phyloP scores from a whole-genome alignment of 441 rosid species.

The Pelargonium australe region DNA sequence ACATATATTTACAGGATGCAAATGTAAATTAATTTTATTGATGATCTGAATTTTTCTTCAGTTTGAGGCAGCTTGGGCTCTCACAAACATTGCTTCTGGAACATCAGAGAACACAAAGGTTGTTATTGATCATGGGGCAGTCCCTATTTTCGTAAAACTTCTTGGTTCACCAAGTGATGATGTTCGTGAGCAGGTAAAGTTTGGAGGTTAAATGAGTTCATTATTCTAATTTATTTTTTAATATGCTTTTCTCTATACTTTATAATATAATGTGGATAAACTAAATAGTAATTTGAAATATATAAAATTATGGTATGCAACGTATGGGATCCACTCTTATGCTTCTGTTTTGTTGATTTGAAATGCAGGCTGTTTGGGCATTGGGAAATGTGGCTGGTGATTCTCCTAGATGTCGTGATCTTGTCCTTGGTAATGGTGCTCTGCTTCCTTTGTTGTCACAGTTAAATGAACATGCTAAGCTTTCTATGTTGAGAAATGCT shows the following conservation, averaged over 20 bases:
- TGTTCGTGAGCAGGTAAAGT: slow-evolving; percentile 77
- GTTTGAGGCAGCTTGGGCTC: slow-evolving; percentile 90
- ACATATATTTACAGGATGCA: background rate
- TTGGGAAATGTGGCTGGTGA: slow-evolving; percentile 94
- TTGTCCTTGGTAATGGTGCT: slow-evolving; percentile 71
- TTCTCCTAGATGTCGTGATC: slow-evolving; percentile 82
- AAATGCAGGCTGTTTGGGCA: slow-evolving; percentile 78
- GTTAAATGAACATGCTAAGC: slow-evolving; percentile 69
- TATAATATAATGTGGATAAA: background rate
- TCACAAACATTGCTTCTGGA: slow-evolving; percentile 78
- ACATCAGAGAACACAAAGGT: slow-evolving; percentile 80
- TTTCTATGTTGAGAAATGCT: slow-evolving; percentile 88
- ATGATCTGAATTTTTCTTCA: slow-evolving; percentile 18
- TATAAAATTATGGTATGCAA: background rate
- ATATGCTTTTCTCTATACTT: background rate
- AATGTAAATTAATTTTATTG: background rate
- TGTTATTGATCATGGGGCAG: slow-evolving; percentile 73
- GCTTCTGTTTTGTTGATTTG: background rate
- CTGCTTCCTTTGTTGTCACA: slow-evolving; percentile 56
- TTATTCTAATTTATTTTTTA: background rate
- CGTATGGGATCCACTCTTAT: too few relatives aligned
- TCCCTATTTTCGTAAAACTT: slow-evolving; percentile 74
- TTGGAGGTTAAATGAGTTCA: background rate
- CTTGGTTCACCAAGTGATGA: slow-evolving; percentile 80
- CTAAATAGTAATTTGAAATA: background rate